A percentile compares a stretch with the other conserved stretches of the same genome.
Evolutionary conservation across 2,329 filamentous ascomycete species (phyloP).

Genomic region (Aureobasidium pullulans): DNA sequence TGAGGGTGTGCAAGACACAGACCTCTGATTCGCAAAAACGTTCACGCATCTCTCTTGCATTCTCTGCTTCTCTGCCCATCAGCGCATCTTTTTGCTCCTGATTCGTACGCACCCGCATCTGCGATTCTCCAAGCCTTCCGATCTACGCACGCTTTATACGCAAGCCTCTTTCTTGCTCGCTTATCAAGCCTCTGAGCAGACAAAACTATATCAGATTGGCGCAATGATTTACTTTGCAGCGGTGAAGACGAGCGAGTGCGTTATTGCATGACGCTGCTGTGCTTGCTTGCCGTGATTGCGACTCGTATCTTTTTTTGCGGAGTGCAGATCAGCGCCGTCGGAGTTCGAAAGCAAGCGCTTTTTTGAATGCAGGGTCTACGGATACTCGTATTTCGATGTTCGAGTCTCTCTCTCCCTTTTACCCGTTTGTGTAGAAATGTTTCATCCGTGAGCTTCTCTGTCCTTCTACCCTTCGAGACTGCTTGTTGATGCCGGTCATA

Average conservation of each 20-base stretch:
- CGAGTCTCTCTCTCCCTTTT: no score
- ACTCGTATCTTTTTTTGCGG: background rate
- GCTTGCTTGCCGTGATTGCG: background rate
- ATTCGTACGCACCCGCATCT: background rate
- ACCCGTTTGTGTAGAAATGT: no score
- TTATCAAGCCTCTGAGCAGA: background rate
- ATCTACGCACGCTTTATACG: background rate
- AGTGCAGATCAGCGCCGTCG: background rate
- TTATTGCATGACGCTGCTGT: background rate
- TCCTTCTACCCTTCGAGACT: no score
- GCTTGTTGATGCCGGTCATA: no score
- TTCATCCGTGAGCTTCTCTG: no score
- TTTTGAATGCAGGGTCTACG: no score
- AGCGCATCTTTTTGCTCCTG: background rate
- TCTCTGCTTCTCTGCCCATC: background rate
- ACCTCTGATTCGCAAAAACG: background rate
- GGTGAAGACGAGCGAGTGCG: background rate
- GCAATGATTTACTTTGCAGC: conserved; percentile 9
- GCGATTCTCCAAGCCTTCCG: background rate
- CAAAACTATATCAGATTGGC: background rate
- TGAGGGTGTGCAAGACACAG: background rate
- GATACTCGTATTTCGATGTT: no score
- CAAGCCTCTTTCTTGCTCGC: background rate
- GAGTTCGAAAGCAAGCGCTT: no score
- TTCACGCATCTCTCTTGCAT: background rate